Evolutionary conservation across 2,329 filamentous ascomycete species (phyloP).

Genomic region (Lizonia empirigonia): DNA sequence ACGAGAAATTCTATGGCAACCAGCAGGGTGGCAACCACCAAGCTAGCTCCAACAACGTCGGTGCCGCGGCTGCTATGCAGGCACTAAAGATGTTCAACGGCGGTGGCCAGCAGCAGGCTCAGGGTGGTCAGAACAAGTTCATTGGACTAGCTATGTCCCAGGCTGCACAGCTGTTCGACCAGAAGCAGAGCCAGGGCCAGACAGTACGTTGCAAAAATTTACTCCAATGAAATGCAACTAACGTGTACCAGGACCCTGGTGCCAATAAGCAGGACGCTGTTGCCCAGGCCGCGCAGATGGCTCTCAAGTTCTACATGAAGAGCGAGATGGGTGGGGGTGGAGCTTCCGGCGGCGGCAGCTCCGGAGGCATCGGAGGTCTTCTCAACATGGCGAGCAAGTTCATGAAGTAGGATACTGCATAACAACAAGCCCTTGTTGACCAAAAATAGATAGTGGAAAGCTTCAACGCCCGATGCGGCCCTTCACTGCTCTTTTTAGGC

Average conservation of each 20-base stretch:
- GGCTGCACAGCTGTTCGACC: constrained; percentile 76
- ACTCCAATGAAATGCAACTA: constrained; percentile 44
- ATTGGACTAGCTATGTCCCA: constrained; percentile 87
- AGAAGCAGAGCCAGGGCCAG: constrained; percentile 62
- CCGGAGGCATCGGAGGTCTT: constrained; percentile 57
- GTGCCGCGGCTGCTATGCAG: constrained; percentile 79
- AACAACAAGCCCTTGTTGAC: not conserved
- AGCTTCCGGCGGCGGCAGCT: constrained; percentile 50
- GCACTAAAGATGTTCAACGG: constrained; percentile 79
- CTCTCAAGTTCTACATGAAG: constrained; percentile 91
- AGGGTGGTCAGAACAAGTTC: constrained; percentile 73
- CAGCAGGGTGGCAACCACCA: constrained; percentile 51
- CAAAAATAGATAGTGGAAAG: not conserved
- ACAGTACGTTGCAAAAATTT: constrained; percentile 49
- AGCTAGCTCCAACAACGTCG: constrained; percentile 55
- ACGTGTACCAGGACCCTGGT: constrained; percentile 48
- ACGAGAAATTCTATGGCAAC: constrained; percentile 73
- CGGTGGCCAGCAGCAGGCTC: constrained; percentile 51
- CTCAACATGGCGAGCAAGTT: constrained; percentile 68
- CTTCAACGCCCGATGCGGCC: not conserved
- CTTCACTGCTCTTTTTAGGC: not conserved
- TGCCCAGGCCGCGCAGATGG: constrained; percentile 80
- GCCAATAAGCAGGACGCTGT: constrained; percentile 82
- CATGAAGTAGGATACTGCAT: constrained; percentile 46
- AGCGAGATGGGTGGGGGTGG: constrained; percentile 59